Evolutionary conservation across 257 asterid genomes (phyloP).

Genomic region (Gentiana dahurica): DNA sequence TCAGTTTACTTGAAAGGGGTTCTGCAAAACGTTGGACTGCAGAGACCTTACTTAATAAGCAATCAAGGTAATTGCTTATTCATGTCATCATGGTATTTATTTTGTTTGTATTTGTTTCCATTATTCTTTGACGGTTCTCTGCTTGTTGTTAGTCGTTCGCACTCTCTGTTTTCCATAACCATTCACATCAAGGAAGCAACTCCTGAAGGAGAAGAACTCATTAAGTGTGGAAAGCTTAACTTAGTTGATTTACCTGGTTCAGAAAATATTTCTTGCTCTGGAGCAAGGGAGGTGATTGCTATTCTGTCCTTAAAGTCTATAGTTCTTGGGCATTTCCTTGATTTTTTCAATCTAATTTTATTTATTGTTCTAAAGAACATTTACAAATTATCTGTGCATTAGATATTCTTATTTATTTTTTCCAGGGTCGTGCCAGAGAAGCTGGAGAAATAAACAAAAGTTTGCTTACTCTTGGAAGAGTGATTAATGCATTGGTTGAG

Average conservation of each 20-base stretch:
- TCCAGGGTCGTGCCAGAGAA: conserved; percentile 84
- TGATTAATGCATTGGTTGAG: conserved; percentile 81
- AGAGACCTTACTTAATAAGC: conserved; percentile 74
- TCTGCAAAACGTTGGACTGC: conserved; percentile 84
- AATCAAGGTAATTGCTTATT: conserved; percentile 52
- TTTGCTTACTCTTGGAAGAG: conserved; percentile 81
- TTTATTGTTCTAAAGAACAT: no score
- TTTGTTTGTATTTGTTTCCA: conserved; percentile 8
- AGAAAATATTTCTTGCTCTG: conserved; percentile 85
- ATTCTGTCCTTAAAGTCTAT: not conserved
- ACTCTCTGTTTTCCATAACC: conserved; percentile 80
- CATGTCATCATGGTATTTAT: not conserved
- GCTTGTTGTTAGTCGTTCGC: conserved; percentile 69
- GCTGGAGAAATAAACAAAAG: conserved; percentile 95
- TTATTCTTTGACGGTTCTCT: not conserved
- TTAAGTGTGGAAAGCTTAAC: conserved; percentile 84
- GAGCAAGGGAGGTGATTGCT: conserved; percentile 74
- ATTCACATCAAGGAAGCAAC: conserved; percentile 90
- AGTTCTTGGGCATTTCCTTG: not conserved
- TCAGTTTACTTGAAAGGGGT: conserved; percentile 69
- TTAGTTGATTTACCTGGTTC: conserved; percentile 92
- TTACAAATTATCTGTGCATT: no score
- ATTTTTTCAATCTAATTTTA: no score
- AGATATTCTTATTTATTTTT: not conserved
- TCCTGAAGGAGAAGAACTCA: conserved; percentile 87